Evolutionary conservation across 495 filamentous ascomycete species (phyloP), one percentile per base, ranked within the genome.

Genomic region (Hypoxylon cercidicola): DNA sequence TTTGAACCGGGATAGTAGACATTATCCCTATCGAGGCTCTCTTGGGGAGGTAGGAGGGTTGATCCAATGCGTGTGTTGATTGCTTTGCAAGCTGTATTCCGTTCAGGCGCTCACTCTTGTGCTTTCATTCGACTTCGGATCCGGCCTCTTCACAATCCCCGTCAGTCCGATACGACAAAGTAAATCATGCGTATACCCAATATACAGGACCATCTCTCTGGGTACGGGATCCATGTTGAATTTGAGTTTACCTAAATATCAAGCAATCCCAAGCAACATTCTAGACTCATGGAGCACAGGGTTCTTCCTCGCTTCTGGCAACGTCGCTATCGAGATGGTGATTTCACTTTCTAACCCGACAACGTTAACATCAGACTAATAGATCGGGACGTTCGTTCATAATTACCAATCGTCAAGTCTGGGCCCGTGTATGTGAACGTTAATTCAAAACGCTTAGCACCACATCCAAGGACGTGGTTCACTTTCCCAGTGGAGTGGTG

Each of bases 381-480:
- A 45, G 16, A n/a, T 3, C 54, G 64, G 50, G 51, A 49, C 52
- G 53, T 51, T 20, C 8, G 32, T 13, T 32, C 21, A 15, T 25
- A 44, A 67, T 67, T 60, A 59, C 55, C 55, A 46, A 63, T 53
- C 28, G 37, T 21, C 45, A 40, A 8, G 12, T 7, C 44, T 23
- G 20, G 19, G 25, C 15, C 19, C 21, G 5, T 37, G 25, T 12
- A 39, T 18, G 28, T 28, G 39, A 46, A 57, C n/a, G 44, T 13
- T 39, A 16, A 53, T 45, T 30, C 15, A 50, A 20, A 18, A 55
- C 21, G 15, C n/a, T 19, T n/a, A 18, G 34, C 13, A 46, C 64
- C 59, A 34, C 48, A 20, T n/a, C 58, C 54, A 51, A 63, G 54
- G 64, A 39, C 37, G 43, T 52, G 62, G 64, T 40, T 39, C 40